Evolutionary conservation across 2,329 filamentous ascomycete genomes (phyloP).

Genomic region (Ceratocystis colombiana): DNA sequence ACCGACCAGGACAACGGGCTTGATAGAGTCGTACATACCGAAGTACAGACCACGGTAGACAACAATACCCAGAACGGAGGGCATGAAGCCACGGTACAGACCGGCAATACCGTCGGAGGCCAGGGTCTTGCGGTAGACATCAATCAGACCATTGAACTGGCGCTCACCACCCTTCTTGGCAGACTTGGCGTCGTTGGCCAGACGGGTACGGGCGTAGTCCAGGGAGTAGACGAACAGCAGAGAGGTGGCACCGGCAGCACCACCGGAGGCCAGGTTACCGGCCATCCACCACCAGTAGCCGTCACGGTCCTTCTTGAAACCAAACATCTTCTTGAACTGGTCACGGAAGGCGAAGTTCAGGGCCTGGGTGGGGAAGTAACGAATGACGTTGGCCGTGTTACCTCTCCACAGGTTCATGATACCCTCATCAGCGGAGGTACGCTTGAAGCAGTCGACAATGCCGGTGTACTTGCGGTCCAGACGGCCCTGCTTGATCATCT

Average conservation of each 20-base stretch:
- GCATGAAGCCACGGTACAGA: constrained; percentile 99
- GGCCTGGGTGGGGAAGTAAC: constrained; percentile 99
- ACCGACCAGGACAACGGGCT: constrained; percentile 93
- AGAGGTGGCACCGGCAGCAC: constrained; percentile 99
- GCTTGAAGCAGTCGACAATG: constrained; percentile 89
- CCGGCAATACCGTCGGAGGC: constrained; percentile 96
- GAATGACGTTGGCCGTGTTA: constrained; percentile 99
- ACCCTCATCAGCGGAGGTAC: constrained; percentile 86
- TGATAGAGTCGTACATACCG: constrained; percentile 99
- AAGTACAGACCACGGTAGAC: constrained; percentile 99
- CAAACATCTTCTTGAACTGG: constrained; percentile 99
- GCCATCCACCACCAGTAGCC: constrained; percentile 98
- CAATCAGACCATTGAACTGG: constrained; percentile 99
- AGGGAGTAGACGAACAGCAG: constrained; percentile 99
- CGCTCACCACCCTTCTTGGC: constrained; percentile 94
- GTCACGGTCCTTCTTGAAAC: constrained; percentile 99
- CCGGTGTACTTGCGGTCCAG: constrained; percentile 94
- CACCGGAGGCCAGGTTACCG: constrained; percentile 99
- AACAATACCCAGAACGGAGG: constrained; percentile 96
- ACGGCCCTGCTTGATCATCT: constrained; percentile 98
- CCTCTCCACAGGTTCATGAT: constrained; percentile 94
- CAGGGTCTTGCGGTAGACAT: constrained; percentile 99
- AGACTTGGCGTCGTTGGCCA: constrained; percentile 99
- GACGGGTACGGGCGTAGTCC: constrained; percentile 99
- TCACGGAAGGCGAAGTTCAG: constrained; percentile 99